Evolutionary conservation across 2,329 filamentous ascomycete genomes (phyloP), one percentile per base, ranked within the genome.

Genomic region (Metarhizium brunneum): DNA sequence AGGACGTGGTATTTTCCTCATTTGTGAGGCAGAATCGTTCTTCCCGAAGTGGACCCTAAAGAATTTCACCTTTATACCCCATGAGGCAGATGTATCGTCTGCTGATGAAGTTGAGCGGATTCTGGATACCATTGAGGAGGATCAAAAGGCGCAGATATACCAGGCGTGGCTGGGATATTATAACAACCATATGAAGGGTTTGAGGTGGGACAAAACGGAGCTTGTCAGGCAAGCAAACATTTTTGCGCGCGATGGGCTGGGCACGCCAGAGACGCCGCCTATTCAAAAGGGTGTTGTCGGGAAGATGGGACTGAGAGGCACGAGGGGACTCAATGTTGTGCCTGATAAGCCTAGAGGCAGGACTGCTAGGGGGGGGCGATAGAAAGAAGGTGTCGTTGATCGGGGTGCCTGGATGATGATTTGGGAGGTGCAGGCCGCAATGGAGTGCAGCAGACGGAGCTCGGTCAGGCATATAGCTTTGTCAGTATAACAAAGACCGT

Each of bases 1-100:
- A 36, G 83, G 85, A 48, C 78, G 83, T 50, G 85, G 83, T 42
- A 81, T 84, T 66, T 71, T 87, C 36, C 71, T 88, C 52, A 66
- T 86, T 30, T 72, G 78, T 36, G 67, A 77, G 2, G 65, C 70
- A 2, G 84, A 88, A 63, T 60, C 69, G 0, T 71, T 71, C 59
- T 82, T 83, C 64, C 69, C 76, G 1, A 69, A 70, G 42, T 77
- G 71, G 62, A 75, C 77, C 3, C 69, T 81, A 35, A 77, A 76
- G 60, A 76, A 79, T 32, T 80, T 87, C 58, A 71, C 70, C 2
- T 78, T 87, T 56, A 64, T 77, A 40, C 64, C 73, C 6, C 73
- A 76, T 2, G 62, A 66, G 1, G 70, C 75, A 6, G 73, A 81
- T 55, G 61, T 85, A 3, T 71, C 69, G n/a, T 65, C 72, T 2